phyloP scores from a whole-genome alignment of 1,284 basidiomycete species.

The Fistulina hepatica region DNA sequence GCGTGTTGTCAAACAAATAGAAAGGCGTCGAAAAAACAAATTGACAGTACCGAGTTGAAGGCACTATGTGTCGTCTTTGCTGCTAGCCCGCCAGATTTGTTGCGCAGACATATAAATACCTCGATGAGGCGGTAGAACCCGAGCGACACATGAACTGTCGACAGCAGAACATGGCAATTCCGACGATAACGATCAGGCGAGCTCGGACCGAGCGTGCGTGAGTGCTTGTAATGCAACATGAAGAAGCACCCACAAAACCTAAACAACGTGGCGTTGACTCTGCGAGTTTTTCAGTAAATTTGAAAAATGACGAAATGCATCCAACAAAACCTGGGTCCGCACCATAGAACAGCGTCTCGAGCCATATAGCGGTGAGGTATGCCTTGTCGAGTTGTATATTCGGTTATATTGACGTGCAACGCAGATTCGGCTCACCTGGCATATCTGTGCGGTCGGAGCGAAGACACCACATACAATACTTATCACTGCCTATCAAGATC shows the following conservation, averaged over 20 bases:
- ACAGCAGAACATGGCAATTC: slow-evolving; percentile 27
- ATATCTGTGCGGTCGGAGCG: too few species aligned
- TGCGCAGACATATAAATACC: slow-evolving; percentile 27
- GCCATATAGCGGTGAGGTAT: slow-evolving; percentile 15
- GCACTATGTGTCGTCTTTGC: slow-evolving; percentile 25
- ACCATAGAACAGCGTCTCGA: slow-evolving; percentile 15
- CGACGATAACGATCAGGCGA: slow-evolving; percentile 23
- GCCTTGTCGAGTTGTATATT: slow-evolving; percentile 9
- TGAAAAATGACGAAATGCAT: too few species aligned
- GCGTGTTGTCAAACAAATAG: neutral
- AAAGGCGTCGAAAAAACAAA: neutral
- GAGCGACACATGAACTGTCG: slow-evolving; percentile 27
- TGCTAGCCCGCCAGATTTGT: slow-evolving; percentile 24
- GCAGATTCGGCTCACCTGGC: too few species aligned
- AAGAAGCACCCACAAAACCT: too few species aligned
- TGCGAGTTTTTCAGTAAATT: too few species aligned
- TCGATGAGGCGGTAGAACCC: slow-evolving; percentile 29
- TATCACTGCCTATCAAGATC: too few species aligned
- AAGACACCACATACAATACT: too few species aligned
- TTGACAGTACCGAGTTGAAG: slow-evolving; percentile 13
- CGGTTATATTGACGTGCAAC: too few species aligned
- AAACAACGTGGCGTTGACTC: too few species aligned
- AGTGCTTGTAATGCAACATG: too few species aligned
- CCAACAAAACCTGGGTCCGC: too few species aligned
- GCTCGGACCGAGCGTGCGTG: too few species aligned